phyloP scores from a whole-genome alignment of 208 protist genomes.

The Entamoeba moshkovskii region DNA sequence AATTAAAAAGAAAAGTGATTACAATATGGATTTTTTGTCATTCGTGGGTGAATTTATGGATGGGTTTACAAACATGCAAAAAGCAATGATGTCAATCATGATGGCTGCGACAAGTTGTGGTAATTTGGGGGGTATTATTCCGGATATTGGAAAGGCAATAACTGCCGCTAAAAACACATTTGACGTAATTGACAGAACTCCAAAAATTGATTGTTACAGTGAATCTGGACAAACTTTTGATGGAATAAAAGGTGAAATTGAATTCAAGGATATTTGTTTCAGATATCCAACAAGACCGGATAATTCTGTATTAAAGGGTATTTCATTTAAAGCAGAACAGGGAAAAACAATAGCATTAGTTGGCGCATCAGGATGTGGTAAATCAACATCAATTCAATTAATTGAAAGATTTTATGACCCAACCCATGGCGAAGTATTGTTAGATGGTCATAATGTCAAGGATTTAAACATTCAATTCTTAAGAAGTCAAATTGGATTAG shows the following conservation, averaged over 20 bases:
- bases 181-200: neutral
- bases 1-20: neutral
- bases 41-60: neutral
- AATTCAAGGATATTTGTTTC: neutral
- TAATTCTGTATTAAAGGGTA: neutral
- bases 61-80: neutral
- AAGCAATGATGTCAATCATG: neutral
- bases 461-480: slow-evolving; percentile 47
- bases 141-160: neutral
- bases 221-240: neutral
- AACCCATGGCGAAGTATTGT: slow-evolving; percentile 54
- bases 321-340: neutral
- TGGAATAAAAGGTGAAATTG: neutral
- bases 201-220: neutral
- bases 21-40: neutral
- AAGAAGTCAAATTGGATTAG: slow-evolving; percentile 37
- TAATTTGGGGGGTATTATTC: neutral
- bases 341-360: slow-evolving; percentile 70
- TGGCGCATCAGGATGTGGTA: slow-evolving; percentile 70
- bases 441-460: slow-evolving; percentile 70
- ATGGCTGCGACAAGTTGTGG: neutral
- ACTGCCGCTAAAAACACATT: neutral
- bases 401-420: slow-evolving; percentile 80
- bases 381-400: slow-evolving; percentile 66
- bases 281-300: neutral